Base-by-base conservation (phyloP, 192 early-diverging fungal species). In the Thoreauomyces humboldtii region DNA sequence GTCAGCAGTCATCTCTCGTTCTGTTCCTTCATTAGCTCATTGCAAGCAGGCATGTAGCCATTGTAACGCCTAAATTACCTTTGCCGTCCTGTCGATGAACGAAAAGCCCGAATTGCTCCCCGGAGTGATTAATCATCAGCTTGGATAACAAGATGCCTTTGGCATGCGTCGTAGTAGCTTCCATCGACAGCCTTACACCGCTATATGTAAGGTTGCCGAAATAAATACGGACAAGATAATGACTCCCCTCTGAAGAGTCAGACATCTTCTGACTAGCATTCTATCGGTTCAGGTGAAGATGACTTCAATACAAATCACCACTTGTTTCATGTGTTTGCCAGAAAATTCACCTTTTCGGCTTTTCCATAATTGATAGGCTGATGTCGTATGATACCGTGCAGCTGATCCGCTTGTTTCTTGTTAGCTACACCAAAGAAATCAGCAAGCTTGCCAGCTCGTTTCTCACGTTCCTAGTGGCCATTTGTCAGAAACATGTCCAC, bases 181-280 rank as follows among this genome's bases (percentile, higher is more conserved):
- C 32, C 4, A 74, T 57, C 1, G 66, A 71, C 29, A 80, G 47
- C 14, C 52, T 38, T 7, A 77, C 22, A 37, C 67, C 72, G 1
- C 58, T 78, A 59, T 78, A 80, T 7, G 78, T 77, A 29, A 77
- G 65, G 50, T 80, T 78, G 7, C 69, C 78, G 62, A 75, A 80
- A 48, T 80, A 74, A 29, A 80, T 59, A 1, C 78, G 67, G 2
- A 70, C 59, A 33, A 78, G 31, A 54, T 71, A 65, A 3, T 63
- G n/a, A 14, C 55, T 41, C 38, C n/a, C n/a, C n/a, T n/a, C n/a
- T n/a, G n/a, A n/a, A n/a, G n/a, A n/a, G n/a, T n/a, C n/a, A n/a
- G n/a, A n/a, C n/a, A n/a, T n/a, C n/a, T n/a, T n/a, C n/a, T n/a
- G n/a, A n/a, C n/a, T n/a, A n/a, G n/a, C n/a, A n/a, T n/a, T n/a